These are phyloP conservation scores for Floccularia luteovirens DNA, from an alignment of 768 basidiomycete genomes.

Conservation along the genomic window DNA sequence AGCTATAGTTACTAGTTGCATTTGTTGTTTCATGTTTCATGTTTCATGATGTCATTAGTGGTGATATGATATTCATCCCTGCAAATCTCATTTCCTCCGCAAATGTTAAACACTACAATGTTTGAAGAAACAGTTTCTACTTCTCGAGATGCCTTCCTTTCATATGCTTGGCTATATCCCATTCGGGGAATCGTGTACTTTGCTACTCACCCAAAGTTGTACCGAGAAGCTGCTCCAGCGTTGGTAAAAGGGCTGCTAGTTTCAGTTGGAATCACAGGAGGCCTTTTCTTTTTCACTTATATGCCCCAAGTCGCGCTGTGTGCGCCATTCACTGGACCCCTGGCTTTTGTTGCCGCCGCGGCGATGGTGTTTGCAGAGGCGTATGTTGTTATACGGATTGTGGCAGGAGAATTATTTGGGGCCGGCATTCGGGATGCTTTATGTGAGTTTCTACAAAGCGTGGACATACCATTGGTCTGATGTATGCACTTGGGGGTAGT, in stretches of 20 bases:
- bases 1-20: too few species aligned
- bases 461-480: too few species aligned
- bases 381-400: constrained; percentile 26
- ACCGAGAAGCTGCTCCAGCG: constrained; percentile 25
- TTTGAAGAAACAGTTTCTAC: constrained; percentile 11
- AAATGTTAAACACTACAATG: constrained; percentile 8
- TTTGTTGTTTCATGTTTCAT: too few species aligned
- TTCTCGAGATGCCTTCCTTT: constrained; percentile 22
- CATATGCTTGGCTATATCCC: constrained; percentile 30
- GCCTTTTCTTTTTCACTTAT: constrained; percentile 53
- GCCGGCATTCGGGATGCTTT: constrained; percentile 26
- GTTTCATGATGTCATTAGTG: too few species aligned
- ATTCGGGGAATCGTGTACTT: constrained; percentile 28
- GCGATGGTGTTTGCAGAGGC: constrained; percentile 34
- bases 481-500: constrained; percentile 13
- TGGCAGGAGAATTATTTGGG: constrained; percentile 27
- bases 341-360: constrained; percentile 50
- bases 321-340: constrained; percentile 54
- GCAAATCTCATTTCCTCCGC: too few species aligned
- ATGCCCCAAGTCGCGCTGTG: constrained; percentile 61
- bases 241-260: constrained; percentile 28
- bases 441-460: constrained; percentile 27
- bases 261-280: constrained; percentile 29
- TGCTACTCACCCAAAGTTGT: constrained; percentile 24
- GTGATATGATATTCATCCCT: too few species aligned